phyloP scores from a whole-genome alignment of 768 basidiomycete species.

The Lentinula sp. region DNA sequence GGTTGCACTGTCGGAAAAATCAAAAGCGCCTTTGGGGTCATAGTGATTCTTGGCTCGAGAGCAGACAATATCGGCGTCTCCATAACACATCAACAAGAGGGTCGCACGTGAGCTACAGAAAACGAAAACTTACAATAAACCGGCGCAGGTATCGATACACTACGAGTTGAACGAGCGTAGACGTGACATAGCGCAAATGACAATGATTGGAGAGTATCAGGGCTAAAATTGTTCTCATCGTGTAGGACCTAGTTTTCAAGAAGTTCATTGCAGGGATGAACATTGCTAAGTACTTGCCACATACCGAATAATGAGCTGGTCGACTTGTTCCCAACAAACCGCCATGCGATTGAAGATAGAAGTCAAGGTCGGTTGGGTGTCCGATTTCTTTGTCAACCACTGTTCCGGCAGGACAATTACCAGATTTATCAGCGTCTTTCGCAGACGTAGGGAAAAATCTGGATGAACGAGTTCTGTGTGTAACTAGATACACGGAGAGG shows the following conservation, averaged over 20 bases:
- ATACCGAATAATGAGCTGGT: slow-evolving; percentile 47
- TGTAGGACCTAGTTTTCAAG: slow-evolving; percentile 24
- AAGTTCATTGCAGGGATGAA: background rate
- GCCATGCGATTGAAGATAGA: slow-evolving; percentile 50
- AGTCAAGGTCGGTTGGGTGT: slow-evolving; percentile 51
- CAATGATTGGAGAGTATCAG: slow-evolving; percentile 56
- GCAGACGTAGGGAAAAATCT: slow-evolving; percentile 44
- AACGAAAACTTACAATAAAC: slow-evolving; percentile 58
- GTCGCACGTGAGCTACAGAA: background rate
- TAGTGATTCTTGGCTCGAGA: slow-evolving; percentile 79
- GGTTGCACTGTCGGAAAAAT: slow-evolving; percentile 57
- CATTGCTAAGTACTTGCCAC: background rate
- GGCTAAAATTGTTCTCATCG: slow-evolving; percentile 2
- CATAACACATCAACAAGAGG: slow-evolving; percentile 7
- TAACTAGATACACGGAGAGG: background rate
- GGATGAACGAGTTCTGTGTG: background rate
- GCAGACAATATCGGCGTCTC: slow-evolving; percentile 61
- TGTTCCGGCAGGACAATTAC: slow-evolving; percentile 53
- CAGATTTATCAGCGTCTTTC: slow-evolving; percentile 31
- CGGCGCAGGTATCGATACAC: slow-evolving; percentile 78
- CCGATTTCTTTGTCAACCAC: slow-evolving; percentile 50
- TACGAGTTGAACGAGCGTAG: slow-evolving; percentile 72
- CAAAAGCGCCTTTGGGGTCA: slow-evolving; percentile 48
- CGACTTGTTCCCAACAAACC: slow-evolving; percentile 56
- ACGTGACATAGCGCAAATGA: slow-evolving; percentile 68